These are phyloP conservation scores for Amanita rimosa DNA, from an alignment of 768 basidiomycete genomes.

Conservation along the genomic window DNA sequence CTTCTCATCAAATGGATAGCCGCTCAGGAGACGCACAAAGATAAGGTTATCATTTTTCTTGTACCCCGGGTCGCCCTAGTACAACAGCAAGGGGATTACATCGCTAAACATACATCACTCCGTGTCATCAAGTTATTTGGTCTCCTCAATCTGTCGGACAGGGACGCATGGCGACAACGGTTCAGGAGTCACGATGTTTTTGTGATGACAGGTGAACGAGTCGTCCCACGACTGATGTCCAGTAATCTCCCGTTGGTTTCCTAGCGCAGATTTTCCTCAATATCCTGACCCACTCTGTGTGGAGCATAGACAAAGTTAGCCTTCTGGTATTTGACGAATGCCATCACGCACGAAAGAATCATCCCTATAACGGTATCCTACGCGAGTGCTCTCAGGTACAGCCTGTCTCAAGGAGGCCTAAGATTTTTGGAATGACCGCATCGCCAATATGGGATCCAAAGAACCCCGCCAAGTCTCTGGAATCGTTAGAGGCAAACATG, in stretches of 20 bases:
- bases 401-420: conserved; percentile 39
- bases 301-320: conserved; percentile 57
- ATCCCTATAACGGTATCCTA: conserved; percentile 74
- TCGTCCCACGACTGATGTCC: not conserved
- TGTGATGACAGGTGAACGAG: conserved; percentile 67
- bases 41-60: conserved; percentile 66
- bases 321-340: conserved; percentile 78
- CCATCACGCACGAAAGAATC: conserved; percentile 66
- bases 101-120: conserved; percentile 51
- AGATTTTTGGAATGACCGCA: conserved; percentile 90
- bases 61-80: conserved; percentile 83
- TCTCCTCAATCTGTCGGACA: conserved; percentile 55
- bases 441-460: conserved; percentile 80
- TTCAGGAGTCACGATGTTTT: conserved; percentile 61
- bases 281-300: conserved; percentile 70
- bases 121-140: conserved; percentile 64
- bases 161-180: conserved; percentile 49
- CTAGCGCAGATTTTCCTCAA: conserved; percentile 78
- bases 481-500: conserved; percentile 55
- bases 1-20: conserved; percentile 72
- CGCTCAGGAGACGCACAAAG: conserved; percentile 31
- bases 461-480: conserved; percentile 52
- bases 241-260: not conserved
- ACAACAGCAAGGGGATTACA: conserved; percentile 66
- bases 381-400: conserved; percentile 47